phyloP scores from a whole-genome alignment of 2,329 filamentous ascomycete species.

The Chaetothyriales sp. region DNA sequence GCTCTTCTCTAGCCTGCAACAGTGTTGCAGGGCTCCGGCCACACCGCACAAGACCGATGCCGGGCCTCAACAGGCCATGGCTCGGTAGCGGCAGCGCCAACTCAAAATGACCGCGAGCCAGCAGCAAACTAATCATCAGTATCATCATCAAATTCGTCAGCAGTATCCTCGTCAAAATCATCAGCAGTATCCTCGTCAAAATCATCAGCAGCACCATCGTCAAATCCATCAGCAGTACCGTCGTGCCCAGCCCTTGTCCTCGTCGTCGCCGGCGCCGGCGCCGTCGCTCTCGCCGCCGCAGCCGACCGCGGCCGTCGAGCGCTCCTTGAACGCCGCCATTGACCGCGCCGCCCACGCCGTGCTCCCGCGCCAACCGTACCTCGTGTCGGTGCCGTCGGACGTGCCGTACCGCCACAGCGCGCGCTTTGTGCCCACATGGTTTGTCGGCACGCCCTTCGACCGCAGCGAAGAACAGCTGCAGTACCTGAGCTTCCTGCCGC shows the following conservation, averaged over 20 bases:
- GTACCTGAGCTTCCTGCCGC: conserved; percentile 49
- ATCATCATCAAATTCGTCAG: background rate
- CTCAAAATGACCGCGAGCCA: background rate
- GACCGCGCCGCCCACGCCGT: conserved; percentile 29
- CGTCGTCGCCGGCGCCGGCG: too few relatives aligned
- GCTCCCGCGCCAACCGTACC: conserved; percentile 32
- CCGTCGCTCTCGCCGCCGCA: too few relatives aligned
- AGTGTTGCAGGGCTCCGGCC: background rate
- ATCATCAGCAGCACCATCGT: background rate
- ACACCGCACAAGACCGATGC: background rate
- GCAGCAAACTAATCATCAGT: background rate
- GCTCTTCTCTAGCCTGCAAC: background rate
- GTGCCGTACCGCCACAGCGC: conserved; percentile 31
- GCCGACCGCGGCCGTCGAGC: background rate
- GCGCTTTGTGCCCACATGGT: conserved; percentile 34
- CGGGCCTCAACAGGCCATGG: background rate
- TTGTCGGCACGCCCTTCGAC: conserved; percentile 39
- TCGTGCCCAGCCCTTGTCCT: background rate
- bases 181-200: background rate
- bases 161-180: background rate
- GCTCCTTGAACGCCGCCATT: conserved; percentile 21
- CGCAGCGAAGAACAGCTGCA: conserved; percentile 45
- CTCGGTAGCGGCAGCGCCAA: background rate
- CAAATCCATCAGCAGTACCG: background rate
- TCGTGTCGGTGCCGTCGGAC: conserved; percentile 34